Evolutionary conservation across 2,329 filamentous ascomycete species (phyloP), one percentile per base, ranked within the genome.

Genomic region (Colletotrichum ledebouriae): DNA sequence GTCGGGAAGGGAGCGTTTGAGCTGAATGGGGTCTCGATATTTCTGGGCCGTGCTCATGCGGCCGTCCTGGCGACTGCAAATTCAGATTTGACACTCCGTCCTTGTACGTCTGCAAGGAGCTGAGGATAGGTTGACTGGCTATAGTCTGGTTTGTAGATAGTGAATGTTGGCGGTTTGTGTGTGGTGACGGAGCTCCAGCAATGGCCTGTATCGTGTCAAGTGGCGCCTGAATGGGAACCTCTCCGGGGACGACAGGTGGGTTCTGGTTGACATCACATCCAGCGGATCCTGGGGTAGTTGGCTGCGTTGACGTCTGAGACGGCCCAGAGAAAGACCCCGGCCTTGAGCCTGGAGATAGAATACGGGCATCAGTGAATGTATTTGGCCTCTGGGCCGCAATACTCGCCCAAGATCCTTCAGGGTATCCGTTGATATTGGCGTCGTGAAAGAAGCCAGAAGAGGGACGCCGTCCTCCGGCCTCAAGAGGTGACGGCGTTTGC

Each of bases 401-500:
- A 10, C 37, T 42, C 29, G 50, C 10, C 2, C 20, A 37, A 12
- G 44, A 46, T 12, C 17, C 33, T 9, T 62, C 33, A 2, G 57
- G 29, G 6, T 5, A 61, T 22, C 17, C 22, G 20, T 59, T 56
- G 10, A 10, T 11, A 20, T 47, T 39, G 4, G 13, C 3, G 33
- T 59, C 34, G 22, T 63, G 7, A 72, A 77, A 15, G 73, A 75
- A 50, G 44, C 71, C 17, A 1, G 70, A 71, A 2, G 70, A 49
- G 2, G 33, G 20, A 1, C 70, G 68, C 41, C 64, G 44, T 2
- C 66, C 68, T 4, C 15, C 11, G 11, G 62, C 60, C 13, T 77
- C 75, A 59, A 76, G 71, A 0, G 77, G 77, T 0, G 77, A 78
- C 1, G 75, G 77, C 0, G 74, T 77, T 49, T 77, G 72, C 1